A percentile compares a stretch with the other conserved stretches of the same genome.
phyloP scores from a whole-genome alignment of 2,329 filamentous ascomycete genomes.

The Magnaporthales sp. region DNA sequence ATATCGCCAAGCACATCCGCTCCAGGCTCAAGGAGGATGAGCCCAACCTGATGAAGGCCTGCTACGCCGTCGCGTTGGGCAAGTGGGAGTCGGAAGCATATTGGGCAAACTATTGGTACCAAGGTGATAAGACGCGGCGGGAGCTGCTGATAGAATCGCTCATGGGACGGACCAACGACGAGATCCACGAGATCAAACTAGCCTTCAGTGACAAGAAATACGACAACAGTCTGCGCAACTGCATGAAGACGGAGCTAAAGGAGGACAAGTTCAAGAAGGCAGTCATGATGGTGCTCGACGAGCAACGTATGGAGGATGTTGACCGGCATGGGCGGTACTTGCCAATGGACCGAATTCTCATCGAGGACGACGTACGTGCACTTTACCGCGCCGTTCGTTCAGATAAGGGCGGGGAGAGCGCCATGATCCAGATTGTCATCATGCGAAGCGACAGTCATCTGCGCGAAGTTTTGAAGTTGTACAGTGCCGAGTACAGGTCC shows the following conservation, averaged over 20 bases:
- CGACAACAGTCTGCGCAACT: constrained; percentile 66
- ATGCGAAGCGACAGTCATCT: constrained; percentile 74
- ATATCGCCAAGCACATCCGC: constrained; percentile 79
- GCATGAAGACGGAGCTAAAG: constrained; percentile 87
- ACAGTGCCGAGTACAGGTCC: constrained; percentile 61
- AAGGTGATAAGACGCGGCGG: constrained; percentile 71
- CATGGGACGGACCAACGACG: constrained; percentile 83
- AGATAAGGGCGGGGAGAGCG: constrained; percentile 75
- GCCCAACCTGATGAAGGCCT: constrained; percentile 77
- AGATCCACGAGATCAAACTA: constrained; percentile 79
- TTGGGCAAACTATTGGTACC: constrained; percentile 98
- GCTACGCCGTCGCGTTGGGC: constrained; percentile 82
- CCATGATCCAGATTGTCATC: constrained; percentile 80
- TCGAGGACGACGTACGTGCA: constrained; percentile 64
- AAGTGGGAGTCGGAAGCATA: constrained; percentile 90
- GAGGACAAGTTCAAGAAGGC: constrained; percentile 94
- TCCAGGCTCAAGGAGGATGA: constrained; percentile 64
- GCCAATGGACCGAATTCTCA: constrained; percentile 46
- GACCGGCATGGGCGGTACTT: constrained; percentile 54
- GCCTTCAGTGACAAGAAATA: constrained; percentile 91
- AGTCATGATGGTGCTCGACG: constrained; percentile 75
- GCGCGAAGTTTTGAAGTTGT: constrained; percentile 67
- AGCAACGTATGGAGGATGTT: constrained; percentile 71
- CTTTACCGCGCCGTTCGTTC: constrained; percentile 60
- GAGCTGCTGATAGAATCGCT: constrained; percentile 89